Base-by-base conservation (phyloP, 306 rosid species). In the Vachellia collinsii region DNA sequence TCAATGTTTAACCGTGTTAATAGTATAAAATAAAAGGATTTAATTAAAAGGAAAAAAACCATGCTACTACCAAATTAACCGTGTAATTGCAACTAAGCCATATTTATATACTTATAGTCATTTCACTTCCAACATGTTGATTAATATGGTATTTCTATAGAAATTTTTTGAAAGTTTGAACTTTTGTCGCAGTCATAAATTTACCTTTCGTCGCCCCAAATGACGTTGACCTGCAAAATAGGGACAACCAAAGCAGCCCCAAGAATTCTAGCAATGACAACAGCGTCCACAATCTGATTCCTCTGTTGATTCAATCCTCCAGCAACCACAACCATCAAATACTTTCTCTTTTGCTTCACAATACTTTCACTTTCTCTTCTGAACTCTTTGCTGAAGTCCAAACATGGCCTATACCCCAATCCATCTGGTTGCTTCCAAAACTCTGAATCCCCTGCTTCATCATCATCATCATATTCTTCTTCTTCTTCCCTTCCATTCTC, bases 141-240 rank as follows among this genome's bases (percentile, higher is more conserved):
- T 61, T 25, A 59, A 23, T 59, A 16, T 62, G 65, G 7, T 22
- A 6, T 59, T 59, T 23, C 65, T 59, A 2, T 3, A 59, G 65
- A 4, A 23, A 23, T 0, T 11, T 59, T 23, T 23, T 59, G 17
- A 11, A 59, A 59, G 38, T 23, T 11, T 20, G 13, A 58, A 59
- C 8, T 59, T 10, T 16, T 23, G 38, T 12, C 16, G 23, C 17
- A 4, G 66, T 25, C 68, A 29, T 11, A 29, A 29, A 42, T 4
- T 68, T 86, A 95, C 99, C 99, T 95, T 86, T 95, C 99, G 86
- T 95, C 99, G 1, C 96, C 99, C 99, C 99, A 95, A 66, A 95
- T 93, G 72, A 90, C 93, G 58, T 95, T 95, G 83, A 95, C 99
- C 86, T 95, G 99, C 86, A 95, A 87, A 25, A 95, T 87, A 22